These are phyloP conservation scores for Trapa incisa DNA, from an alignment of 345 rosid species.

Conservation along the genomic window DNA sequence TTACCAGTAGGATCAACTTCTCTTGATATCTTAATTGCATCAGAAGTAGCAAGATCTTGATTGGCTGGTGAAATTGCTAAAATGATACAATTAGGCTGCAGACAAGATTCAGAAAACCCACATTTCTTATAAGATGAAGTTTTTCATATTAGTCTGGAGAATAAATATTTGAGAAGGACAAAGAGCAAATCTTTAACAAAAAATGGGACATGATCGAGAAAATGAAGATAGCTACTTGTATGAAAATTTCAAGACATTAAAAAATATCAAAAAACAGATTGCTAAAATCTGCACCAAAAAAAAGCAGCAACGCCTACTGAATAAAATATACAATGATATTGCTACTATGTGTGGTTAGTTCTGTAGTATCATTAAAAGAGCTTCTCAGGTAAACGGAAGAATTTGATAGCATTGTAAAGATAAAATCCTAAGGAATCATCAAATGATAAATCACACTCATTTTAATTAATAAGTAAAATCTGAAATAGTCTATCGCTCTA, in stretches of 20 bases:
- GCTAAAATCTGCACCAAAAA: background rate
- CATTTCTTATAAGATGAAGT: background rate
- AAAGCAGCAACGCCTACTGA: no score
- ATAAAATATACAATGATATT: no score
- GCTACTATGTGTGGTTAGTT: background rate
- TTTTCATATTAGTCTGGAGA: background rate
- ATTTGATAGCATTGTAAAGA: background rate
- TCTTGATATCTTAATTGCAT: constrained; percentile 95
- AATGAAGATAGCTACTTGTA: background rate
- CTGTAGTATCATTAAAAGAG: background rate
- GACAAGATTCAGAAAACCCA: constrained; percentile 11
- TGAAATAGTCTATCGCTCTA: background rate
- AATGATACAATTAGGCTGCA: constrained; percentile 93
- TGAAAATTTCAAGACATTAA: background rate
- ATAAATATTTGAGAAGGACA: background rate
- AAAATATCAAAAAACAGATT: background rate
- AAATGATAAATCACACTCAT: background rate
- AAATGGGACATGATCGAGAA: background rate
- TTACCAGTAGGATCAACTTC: constrained; percentile 97
- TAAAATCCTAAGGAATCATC: background rate
- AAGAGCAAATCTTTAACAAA: background rate
- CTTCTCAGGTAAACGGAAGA: background rate
- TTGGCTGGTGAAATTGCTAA: constrained; percentile 98
- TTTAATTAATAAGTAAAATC: background rate
- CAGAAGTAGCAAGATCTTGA: constrained; percentile 99